A percentile compares a stretch with the other conserved stretches of the same genome.
These are phyloP conservation scores for Exobasidium rhododendri DNA, from an alignment of 1,284 basidiomycete species.

Conservation along the genomic window DNA sequence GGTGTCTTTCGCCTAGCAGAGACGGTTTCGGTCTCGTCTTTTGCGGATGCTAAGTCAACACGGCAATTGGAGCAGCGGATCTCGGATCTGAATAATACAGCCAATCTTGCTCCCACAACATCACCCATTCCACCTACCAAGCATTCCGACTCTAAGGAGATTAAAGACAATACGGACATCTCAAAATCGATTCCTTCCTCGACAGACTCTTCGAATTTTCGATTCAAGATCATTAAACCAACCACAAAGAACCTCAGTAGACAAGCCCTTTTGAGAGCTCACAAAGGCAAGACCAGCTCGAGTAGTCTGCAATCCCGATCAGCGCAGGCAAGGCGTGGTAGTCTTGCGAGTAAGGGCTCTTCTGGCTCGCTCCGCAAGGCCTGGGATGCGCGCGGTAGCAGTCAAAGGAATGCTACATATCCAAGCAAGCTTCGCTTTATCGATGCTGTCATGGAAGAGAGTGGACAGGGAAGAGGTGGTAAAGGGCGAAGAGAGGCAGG, in stretches of 20 bases:
- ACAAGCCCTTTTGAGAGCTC: not conserved
- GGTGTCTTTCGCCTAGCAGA: conserved; percentile 44
- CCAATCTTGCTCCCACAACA: not conserved
- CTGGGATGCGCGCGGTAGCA: not conserved
- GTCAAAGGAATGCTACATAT: conserved; percentile 23
- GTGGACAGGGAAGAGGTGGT: conserved; percentile 17
- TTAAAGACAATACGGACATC: not conserved
- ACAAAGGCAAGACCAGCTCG: not conserved
- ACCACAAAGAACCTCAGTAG: not conserved
- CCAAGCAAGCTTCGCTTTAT: conserved; percentile 27
- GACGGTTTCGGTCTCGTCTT: conserved; percentile 34
- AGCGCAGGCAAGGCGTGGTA: not conserved
- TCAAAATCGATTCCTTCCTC: not conserved
- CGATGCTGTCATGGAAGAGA: conserved; percentile 23
- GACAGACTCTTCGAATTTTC: not conserved
- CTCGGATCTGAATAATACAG: conserved; percentile 7
- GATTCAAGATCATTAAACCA: not conserved
- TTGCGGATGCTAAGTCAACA: conserved; percentile 27
- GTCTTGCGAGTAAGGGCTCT: not conserved
- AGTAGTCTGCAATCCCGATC: not conserved
- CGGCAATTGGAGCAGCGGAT: conserved; percentile 20
- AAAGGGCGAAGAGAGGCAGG: not conserved
- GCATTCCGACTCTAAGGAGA: too few species aligned
- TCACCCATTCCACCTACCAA: too few species aligned
- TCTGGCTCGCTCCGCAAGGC: not conserved